Evolutionary conservation across 2,329 filamentous ascomycete genomes (phyloP).

Genomic region (Aspergillus amoenus): DNA sequence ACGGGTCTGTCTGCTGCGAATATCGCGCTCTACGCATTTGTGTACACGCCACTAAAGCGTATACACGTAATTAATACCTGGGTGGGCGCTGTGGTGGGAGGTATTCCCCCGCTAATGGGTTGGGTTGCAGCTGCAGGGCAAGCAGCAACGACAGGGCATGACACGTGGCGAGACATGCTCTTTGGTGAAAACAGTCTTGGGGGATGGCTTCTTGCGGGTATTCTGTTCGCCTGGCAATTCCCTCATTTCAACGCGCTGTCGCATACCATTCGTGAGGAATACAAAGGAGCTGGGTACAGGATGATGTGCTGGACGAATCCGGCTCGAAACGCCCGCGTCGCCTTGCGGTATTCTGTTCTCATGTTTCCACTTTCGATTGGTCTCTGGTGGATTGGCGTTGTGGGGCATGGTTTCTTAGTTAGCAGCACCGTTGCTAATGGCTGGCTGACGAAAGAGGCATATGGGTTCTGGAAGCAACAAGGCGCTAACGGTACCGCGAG

Average conservation of each 20-base stretch:
- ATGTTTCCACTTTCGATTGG: constrained; percentile 85
- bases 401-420: constrained; percentile 78
- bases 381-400: constrained; percentile 75
- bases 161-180: constrained; percentile 75
- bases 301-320: constrained; percentile 88
- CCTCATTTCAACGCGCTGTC: constrained; percentile 96
- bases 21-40: constrained; percentile 82
- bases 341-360: constrained; percentile 77
- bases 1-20: constrained; percentile 82
- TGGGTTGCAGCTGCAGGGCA: constrained; percentile 95
- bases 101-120: constrained; percentile 94
- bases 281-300: constrained; percentile 66
- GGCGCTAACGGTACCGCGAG: constrained; percentile 79
- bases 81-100: constrained; percentile 89
- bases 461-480: constrained; percentile 75
- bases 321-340: constrained; percentile 79
- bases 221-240: constrained; percentile 96
- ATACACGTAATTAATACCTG: constrained; percentile 87
- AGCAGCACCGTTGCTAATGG: constrained; percentile 80
- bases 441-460: constrained; percentile 80
- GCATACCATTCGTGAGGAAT: constrained; percentile 86
- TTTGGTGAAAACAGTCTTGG: constrained; percentile 69
- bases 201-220: constrained; percentile 81
- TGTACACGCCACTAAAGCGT: constrained; percentile 91
- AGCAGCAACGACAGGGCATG: constrained; percentile 68